phyloP scores from a whole-genome alignment of 768 basidiomycete genomes.

The Agaricus blazei region DNA sequence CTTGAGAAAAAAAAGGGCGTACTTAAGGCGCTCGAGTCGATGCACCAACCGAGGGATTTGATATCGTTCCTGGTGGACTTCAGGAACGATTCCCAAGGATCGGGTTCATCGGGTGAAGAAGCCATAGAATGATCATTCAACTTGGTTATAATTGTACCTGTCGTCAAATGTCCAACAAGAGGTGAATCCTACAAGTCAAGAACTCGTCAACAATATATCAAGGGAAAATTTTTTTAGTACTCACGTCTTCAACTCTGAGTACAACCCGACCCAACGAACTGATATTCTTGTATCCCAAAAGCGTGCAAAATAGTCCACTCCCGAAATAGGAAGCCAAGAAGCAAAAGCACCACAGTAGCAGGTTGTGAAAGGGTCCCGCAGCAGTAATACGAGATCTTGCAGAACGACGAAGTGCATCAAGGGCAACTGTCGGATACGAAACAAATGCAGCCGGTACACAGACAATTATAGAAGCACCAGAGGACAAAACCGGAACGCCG shows the following conservation, averaged over 20 bases:
- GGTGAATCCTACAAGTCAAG: conserved; percentile 51
- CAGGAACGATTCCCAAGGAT: conserved; percentile 10
- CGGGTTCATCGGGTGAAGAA: conserved; percentile 9
- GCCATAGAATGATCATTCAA: conserved; percentile 59
- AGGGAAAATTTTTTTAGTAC: conserved; percentile 18
- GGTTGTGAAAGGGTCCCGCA: conserved; percentile 77
- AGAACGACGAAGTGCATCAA: conserved; percentile 33
- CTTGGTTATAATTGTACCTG: conserved; percentile 55
- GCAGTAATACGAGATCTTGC: conserved; percentile 59
- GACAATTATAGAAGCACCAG: conserved; percentile 57
- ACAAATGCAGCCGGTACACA: conserved; percentile 76
- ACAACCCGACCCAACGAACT: conserved; percentile 50
- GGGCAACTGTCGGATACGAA: conserved; percentile 40
- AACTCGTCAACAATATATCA: not conserved
- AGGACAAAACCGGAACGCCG: conserved; percentile 52
- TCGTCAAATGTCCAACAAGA: conserved; percentile 46
- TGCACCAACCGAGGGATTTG: conserved; percentile 12
- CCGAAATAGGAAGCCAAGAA: conserved; percentile 28
- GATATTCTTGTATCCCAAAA: conserved; percentile 50
- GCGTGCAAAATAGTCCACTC: conserved; percentile 22
- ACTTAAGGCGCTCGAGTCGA: conserved; percentile 8
- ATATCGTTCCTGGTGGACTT: conserved; percentile 18
- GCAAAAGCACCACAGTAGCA: conserved; percentile 52
- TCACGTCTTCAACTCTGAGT: conserved; percentile 45
- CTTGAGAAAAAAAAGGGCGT: not conserved